Conservation (phyloP, 805 yeast genomes). For the Wickerhamiella azyma region DNA sequence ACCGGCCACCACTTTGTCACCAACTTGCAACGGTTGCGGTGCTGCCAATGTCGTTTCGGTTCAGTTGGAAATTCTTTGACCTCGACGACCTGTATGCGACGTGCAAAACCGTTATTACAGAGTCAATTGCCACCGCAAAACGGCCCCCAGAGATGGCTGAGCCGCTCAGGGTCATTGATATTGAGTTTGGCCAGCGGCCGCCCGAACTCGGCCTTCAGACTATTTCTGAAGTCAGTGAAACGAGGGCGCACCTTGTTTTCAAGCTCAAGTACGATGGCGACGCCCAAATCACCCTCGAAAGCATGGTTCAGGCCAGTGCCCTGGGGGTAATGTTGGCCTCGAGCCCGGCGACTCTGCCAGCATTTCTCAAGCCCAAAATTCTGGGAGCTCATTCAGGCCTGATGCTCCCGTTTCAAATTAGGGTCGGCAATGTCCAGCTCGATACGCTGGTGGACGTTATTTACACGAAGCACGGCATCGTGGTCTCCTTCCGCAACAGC, state of each 20-base stretch:
- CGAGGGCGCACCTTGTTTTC: constrained; percentile 48
- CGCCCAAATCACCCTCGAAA: constrained; percentile 53
- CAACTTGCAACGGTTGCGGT: neutral
- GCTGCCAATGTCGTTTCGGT: constrained; percentile 33
- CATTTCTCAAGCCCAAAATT: constrained; percentile 19
- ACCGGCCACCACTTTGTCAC: neutral
- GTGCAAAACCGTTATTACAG: constrained; percentile 31
- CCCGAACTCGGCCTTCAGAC: constrained; percentile 66
- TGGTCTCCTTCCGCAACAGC: constrained; percentile 22
- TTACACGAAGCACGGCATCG: constrained; percentile 22
- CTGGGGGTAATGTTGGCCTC: constrained; percentile 31
- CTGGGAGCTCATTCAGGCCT: constrained; percentile 19
- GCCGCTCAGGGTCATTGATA: constrained; percentile 47
- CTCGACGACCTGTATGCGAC: constrained; percentile 46
- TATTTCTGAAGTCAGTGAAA: constrained; percentile 34
- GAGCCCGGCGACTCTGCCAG: constrained; percentile 9
- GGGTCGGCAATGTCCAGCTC: constrained; percentile 18
- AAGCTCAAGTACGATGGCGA: constrained; percentile 63
- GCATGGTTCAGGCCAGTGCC: constrained; percentile 67
- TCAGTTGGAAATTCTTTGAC: constrained; percentile 67
- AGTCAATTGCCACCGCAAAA: constrained; percentile 22
- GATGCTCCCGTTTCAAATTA: constrained; percentile 22
- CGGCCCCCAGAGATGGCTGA: constrained; percentile 24
- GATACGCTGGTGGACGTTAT: constrained; percentile 24
- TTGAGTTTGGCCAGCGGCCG: constrained; percentile 60